Conservation (phyloP, 176 grass and related monocot species). For the Guadua angustifolia region DNA sequence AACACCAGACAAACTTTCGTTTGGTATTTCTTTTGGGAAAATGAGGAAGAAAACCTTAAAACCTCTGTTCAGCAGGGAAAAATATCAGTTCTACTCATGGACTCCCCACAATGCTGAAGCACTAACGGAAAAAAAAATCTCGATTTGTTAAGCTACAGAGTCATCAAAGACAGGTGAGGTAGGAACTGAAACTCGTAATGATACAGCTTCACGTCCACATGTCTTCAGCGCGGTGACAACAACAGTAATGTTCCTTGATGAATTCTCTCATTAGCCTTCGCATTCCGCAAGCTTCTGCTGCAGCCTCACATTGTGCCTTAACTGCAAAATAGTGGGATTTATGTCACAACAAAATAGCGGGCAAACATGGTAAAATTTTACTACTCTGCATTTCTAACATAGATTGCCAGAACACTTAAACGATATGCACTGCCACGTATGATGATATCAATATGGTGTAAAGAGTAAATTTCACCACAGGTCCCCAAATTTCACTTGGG, state of each 20-base stretch:
- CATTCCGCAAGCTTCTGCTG: constrained; percentile 66
- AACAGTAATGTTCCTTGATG: constrained; percentile 12
- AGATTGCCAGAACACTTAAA: background rate
- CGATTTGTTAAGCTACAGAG: constrained; percentile 55
- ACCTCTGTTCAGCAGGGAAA: constrained; percentile 47
- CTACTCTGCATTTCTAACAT: background rate
- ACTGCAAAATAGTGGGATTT: constrained; percentile 33
- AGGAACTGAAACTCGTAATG: constrained; percentile 41
- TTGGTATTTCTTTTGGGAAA: constrained; percentile 55
- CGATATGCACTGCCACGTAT: background rate
- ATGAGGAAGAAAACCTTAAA: constrained; percentile 55
- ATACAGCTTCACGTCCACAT: constrained; percentile 26
- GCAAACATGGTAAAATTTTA: background rate
- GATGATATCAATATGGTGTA: background rate
- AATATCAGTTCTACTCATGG: constrained; percentile 47
- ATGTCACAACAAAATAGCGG: constrained; percentile 35
- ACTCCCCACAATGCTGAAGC: constrained; percentile 49
- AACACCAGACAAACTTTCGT: constrained; percentile 51
- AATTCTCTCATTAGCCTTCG: constrained; percentile 40
- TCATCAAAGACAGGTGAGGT: constrained; percentile 32
- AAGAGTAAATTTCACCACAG: background rate
- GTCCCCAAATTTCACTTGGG: background rate
- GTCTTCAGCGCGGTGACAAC: constrained; percentile 25
- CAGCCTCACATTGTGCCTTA: constrained; percentile 52
- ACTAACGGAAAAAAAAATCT: constrained; percentile 46